phyloP scores from a whole-genome alignment of 1,284 basidiomycete genomes.

The Leucocoprinus gongylophorus region DNA sequence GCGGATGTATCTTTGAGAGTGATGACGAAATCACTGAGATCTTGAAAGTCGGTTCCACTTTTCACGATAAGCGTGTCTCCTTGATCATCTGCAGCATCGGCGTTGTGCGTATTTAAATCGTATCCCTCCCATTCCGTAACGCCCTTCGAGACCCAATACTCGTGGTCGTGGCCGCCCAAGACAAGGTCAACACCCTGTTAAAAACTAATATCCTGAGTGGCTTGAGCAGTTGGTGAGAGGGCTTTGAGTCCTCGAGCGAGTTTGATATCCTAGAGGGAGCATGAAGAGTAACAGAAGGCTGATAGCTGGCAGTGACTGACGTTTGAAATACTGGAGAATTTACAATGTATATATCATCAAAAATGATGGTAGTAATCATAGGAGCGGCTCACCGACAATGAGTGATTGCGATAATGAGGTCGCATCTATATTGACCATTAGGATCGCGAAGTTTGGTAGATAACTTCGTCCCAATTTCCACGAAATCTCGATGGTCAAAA shows the following conservation, averaged over 20 bases:
- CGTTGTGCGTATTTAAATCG: slow-evolving; percentile 34
- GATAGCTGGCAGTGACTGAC: not conserved
- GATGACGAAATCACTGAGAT: slow-evolving; percentile 50
- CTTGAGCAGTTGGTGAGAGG: slow-evolving; percentile 35
- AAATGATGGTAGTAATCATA: not conserved
- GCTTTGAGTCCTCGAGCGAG: slow-evolving; percentile 33
- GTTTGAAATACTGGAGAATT: not conserved
- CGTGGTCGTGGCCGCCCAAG: slow-evolving; percentile 65
- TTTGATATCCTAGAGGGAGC: slow-evolving; percentile 39
- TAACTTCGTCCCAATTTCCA: slow-evolving; percentile 41
- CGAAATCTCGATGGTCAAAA: slow-evolving; percentile 51
- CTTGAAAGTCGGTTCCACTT: slow-evolving; percentile 65
- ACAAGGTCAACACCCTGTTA: slow-evolving; percentile 59
- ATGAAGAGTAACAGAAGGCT: too few species aligned
- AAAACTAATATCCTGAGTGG: slow-evolving; percentile 28
- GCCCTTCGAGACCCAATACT: slow-evolving; percentile 54
- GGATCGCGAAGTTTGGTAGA: slow-evolving; percentile 57
- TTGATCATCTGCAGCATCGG: slow-evolving; percentile 51
- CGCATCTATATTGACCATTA: slow-evolving; percentile 46
- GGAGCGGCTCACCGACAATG: slow-evolving; percentile 50
- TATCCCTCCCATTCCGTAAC: slow-evolving; percentile 50
- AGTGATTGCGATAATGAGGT: slow-evolving; percentile 59
- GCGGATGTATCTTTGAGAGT: slow-evolving; percentile 41
- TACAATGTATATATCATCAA: not conserved
- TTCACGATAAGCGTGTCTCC: slow-evolving; percentile 54